phyloP scores from a whole-genome alignment of 2,329 filamentous ascomycete genomes.

The Fusarium nodosum region DNA sequence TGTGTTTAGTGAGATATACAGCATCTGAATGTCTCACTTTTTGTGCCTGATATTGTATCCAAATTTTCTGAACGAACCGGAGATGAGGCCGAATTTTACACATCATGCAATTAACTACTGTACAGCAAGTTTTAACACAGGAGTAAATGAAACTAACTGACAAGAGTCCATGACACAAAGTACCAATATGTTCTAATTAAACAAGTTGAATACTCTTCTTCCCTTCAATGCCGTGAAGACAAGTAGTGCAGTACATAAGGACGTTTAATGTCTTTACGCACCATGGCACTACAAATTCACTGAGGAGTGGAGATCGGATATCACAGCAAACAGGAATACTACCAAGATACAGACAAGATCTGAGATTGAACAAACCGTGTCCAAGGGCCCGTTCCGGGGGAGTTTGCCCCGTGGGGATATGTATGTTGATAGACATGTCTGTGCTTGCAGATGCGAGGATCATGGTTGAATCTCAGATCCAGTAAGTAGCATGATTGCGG shows the following conservation, averaged over 20 bases:
- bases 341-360: constrained; percentile 1
- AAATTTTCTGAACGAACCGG: not conserved
- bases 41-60: not conserved
- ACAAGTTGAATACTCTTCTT: not conserved
- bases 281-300: not conserved
- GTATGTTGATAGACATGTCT: constrained; percentile 19
- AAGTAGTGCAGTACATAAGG: not conserved
- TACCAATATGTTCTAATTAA: too few species aligned
- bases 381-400: constrained; percentile 5
- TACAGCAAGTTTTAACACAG: too few species aligned
- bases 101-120: not conserved
- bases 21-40: not conserved
- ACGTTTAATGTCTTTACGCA: not conserved
- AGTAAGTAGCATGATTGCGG: constrained; percentile 32
- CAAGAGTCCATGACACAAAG: too few species aligned
- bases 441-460: constrained; percentile 29
- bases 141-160: too few species aligned
- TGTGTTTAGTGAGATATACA: not conserved
- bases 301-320: constrained; percentile 14
- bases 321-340: not conserved
- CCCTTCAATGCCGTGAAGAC: not conserved
- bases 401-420: constrained; percentile 41
- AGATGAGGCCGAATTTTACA: not conserved
- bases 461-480: constrained; percentile 9
- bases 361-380: not conserved